These are phyloP conservation scores for Scutellaria minor DNA, from an alignment of 257 asterid species.

Conservation along the genomic window DNA sequence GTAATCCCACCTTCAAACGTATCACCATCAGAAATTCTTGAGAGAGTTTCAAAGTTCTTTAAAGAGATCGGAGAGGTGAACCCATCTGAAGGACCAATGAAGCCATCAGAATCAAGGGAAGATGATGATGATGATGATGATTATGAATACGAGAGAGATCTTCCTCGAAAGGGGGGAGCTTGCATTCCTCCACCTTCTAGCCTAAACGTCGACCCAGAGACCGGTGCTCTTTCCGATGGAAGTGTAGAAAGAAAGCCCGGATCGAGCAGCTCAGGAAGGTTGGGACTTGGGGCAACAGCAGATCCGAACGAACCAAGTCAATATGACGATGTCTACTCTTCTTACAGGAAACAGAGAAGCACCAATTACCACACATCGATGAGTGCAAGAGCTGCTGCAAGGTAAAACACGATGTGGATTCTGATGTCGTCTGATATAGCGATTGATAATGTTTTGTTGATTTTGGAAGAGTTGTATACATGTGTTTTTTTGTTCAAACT, in stretches of 20 bases:
- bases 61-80: constrained; percentile 90
- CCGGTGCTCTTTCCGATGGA: constrained; percentile 69
- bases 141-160: constrained; percentile 57
- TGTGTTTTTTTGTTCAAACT: too few relatives aligned
- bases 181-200: constrained; percentile 90
- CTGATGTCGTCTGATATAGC: neutral
- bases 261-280: constrained; percentile 65
- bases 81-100: constrained; percentile 90
- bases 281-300: constrained; percentile 86
- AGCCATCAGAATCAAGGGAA: constrained; percentile 57
- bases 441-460: too few relatives aligned
- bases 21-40: constrained; percentile 79
- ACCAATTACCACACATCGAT: constrained; percentile 78
- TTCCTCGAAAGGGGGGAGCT: constrained; percentile 86
- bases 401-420: constrained; percentile 30
- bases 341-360: constrained; percentile 93
- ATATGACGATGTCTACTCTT: constrained; percentile 90
- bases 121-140: constrained; percentile 68
- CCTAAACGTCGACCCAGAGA: constrained; percentile 66
- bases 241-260: constrained; percentile 71
- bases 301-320: constrained; percentile 84
- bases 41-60: constrained; percentile 87
- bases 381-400: constrained; percentile 79
- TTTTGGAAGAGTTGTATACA: too few relatives aligned
- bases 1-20: constrained; percentile 84